A percentile compares a stretch with the other conserved stretches of the same genome.
phyloP scores from a whole-genome alignment of 2,329 filamentous ascomycete species.

The Colletotrichum sp. region DNA sequence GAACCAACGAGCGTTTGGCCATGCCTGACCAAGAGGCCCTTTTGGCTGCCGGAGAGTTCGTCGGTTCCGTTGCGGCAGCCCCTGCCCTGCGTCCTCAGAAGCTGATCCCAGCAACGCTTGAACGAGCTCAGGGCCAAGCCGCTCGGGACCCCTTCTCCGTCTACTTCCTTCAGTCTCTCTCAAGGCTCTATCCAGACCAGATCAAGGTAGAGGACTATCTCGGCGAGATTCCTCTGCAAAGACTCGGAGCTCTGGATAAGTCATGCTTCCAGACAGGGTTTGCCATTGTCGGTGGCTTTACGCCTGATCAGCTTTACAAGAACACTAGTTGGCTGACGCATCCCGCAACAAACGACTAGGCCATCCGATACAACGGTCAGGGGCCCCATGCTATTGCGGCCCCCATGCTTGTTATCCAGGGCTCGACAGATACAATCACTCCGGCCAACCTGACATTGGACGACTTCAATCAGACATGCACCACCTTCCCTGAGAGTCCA shows the following conservation, averaged over 20 bases:
- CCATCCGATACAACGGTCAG: constrained; percentile 19
- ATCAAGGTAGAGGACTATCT: constrained; percentile 22
- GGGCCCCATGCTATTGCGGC: constrained; percentile 23
- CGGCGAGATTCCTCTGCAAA: background rate
- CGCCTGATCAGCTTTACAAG: constrained; percentile 14
- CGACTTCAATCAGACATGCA: background rate
- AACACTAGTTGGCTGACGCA: constrained; percentile 15
- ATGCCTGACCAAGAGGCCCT: background rate
- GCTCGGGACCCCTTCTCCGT: constrained; percentile 13
- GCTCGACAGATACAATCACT: constrained; percentile 21
- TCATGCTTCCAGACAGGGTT: constrained; percentile 16
- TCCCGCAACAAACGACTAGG: background rate
- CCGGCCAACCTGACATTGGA: background rate
- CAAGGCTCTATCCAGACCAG: constrained; percentile 13
- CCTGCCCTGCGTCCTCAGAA: constrained; percentile 17
- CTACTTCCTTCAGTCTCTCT: constrained; percentile 22
- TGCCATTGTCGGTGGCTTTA: constrained; percentile 6
- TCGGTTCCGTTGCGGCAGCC: constrained; percentile 19
- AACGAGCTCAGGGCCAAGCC: constrained; percentile 1
- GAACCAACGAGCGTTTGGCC: constrained; percentile 27
- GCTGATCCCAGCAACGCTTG: constrained; percentile 12
- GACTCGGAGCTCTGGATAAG: constrained; percentile 4
- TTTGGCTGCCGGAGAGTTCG: constrained; percentile 7
- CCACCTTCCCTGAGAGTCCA: background rate
- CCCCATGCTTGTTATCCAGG: constrained; percentile 27